Conservation (phyloP, 768 basidiomycete genomes). For the Macrolepiota fuliginosa region DNA sequence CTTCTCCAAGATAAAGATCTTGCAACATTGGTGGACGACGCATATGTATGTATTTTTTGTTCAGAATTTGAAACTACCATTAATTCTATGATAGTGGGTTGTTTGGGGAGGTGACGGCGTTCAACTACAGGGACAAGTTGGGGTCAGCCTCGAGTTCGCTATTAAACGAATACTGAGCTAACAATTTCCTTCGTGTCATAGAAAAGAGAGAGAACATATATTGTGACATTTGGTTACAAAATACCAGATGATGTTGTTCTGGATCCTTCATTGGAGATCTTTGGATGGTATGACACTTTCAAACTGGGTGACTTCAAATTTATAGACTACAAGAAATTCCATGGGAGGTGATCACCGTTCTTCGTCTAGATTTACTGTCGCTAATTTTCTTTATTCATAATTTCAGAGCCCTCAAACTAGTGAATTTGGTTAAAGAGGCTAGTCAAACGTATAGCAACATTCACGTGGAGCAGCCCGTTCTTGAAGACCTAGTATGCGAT, state of each 20-base stretch:
- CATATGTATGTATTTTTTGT: constrained; percentile 25
- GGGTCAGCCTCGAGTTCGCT: not conserved
- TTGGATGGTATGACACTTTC: constrained; percentile 28
- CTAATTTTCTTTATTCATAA: not conserved
- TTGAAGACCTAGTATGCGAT: constrained; percentile 51
- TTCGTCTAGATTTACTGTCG: not conserved
- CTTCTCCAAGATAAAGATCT: constrained; percentile 33
- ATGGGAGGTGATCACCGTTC: constrained; percentile 26
- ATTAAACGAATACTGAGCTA: not conserved
- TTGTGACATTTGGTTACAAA: constrained; percentile 24
- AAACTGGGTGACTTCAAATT: constrained; percentile 32
- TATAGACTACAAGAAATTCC: constrained; percentile 29
- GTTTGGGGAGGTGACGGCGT: constrained; percentile 30
- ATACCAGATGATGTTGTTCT: not conserved
- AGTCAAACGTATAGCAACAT: constrained; percentile 21
- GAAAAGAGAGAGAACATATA: constrained; percentile 26
- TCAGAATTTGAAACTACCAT: not conserved
- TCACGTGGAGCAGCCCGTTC: constrained; percentile 25
- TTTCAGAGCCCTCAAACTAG: constrained; percentile 31
- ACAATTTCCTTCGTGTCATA: constrained; percentile 10
- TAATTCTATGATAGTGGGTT: constrained; percentile 25
- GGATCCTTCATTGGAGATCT: not conserved
- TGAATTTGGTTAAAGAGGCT: constrained; percentile 26
- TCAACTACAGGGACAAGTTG: constrained; percentile 3
- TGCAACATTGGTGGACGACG: constrained; percentile 21